Evolutionary conservation across 2,329 filamentous ascomycete genomes (phyloP).

Genomic region (Stachybotrys echinatus): DNA sequence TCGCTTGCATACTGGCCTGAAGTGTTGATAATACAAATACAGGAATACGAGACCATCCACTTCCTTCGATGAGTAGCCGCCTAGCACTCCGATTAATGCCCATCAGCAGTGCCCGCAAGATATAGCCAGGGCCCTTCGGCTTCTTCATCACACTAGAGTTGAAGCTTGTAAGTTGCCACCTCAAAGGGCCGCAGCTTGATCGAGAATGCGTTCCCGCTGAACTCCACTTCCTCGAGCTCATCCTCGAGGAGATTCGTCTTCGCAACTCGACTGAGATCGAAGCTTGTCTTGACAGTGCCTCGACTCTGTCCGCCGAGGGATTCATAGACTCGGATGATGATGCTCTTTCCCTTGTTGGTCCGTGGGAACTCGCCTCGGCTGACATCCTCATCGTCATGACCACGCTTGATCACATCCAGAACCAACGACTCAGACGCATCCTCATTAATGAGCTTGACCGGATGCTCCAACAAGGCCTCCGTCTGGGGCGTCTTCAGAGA

Average conservation of each 20-base stretch:
- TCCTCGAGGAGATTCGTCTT: conserved; percentile 90
- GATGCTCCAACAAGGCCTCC: conserved; percentile 10
- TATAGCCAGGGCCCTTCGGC: conserved; percentile 3
- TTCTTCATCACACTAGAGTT: conserved; percentile 33
- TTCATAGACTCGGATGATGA: conserved; percentile 85
- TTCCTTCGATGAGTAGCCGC: neutral
- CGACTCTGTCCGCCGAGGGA: conserved; percentile 75
- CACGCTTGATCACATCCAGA: conserved; percentile 87
- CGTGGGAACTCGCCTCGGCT: conserved; percentile 55
- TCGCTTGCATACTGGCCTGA: neutral
- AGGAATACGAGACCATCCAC: no score
- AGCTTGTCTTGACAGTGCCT: conserved; percentile 61
- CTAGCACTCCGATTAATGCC: neutral
- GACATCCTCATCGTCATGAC: conserved; percentile 79
- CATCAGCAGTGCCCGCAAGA: no score
- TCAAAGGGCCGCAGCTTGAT: conserved; percentile 76
- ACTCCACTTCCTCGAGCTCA: conserved; percentile 61
- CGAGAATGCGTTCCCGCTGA: conserved; percentile 44
- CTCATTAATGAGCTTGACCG: conserved; percentile 61
- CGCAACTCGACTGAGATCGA: conserved; percentile 69
- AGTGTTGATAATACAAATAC: no score
- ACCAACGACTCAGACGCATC: conserved; percentile 56
- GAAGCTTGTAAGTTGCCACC: conserved; percentile 67
- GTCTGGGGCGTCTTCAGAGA: conserved; percentile 18
- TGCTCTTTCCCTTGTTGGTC: conserved; percentile 65